A percentile compares a stretch with the other conserved stretches of the same genome.
Conservation (phyloP, 371 early-diverging fungal species). For the Blyttiomyces sp. region DNA sequence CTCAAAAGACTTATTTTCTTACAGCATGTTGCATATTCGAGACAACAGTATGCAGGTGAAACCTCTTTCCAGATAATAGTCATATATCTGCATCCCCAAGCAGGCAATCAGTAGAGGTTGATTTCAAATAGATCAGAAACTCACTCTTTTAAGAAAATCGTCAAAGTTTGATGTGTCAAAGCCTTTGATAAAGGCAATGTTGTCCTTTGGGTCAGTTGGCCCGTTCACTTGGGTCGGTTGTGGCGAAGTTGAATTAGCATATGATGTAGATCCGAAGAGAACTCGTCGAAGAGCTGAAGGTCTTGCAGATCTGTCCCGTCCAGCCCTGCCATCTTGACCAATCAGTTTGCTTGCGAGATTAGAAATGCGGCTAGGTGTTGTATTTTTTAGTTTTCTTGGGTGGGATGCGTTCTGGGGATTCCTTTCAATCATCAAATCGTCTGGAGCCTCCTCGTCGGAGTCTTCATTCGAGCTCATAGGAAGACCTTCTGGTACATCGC, state of each 20-base stretch:
- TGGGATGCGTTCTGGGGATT: neutral
- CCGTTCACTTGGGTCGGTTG: neutral
- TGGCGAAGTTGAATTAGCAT: neutral
- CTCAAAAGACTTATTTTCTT: slow-evolving; percentile 28
- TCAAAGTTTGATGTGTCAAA: neutral
- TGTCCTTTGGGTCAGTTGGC: neutral
- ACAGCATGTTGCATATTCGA: slow-evolving; percentile 69
- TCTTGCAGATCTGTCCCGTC: neutral
- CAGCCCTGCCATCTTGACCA: neutral
- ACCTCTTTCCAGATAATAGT: slow-evolving; percentile 81
- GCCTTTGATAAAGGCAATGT: neutral
- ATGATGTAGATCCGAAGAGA: neutral
- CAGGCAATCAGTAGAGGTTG: neutral
- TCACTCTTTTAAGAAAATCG: neutral
- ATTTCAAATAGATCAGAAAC: neutral
- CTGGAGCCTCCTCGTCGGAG: slow-evolving; percentile 15
- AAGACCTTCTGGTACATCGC: too few species aligned
- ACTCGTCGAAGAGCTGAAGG: neutral
- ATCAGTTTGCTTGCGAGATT: neutral
- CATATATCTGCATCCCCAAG: slow-evolving; percentile 55
- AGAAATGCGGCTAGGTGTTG: neutral
- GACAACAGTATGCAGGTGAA: slow-evolving; percentile 70
- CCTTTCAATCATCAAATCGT: slow-evolving; percentile 19
- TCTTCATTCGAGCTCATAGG: too few species aligned
- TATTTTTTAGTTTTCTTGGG: neutral